Base-by-base conservation (phyloP, 345 rosid species). In the Corchorus capsularis region DNA sequence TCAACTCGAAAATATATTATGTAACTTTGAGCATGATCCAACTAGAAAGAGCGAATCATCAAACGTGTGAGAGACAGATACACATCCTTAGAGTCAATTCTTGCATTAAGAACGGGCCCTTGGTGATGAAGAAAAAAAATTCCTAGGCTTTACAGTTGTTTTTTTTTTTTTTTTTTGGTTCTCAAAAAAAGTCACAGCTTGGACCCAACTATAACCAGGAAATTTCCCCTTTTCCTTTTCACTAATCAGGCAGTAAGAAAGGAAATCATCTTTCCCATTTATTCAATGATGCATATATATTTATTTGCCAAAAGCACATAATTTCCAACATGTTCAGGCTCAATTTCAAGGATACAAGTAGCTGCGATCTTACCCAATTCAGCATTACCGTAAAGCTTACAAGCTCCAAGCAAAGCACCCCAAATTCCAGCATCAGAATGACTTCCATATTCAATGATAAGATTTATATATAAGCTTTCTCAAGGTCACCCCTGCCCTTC, bases 361-460 rank as follows among this genome's bases (percentile, higher is more conserved):
- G 92, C 89, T 47, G 84, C 90, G 54, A 86, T 77, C 80, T 90
- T 89, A 39, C 90, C 92, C 79, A 87, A 76, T 41, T 75, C 69
- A 22, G 77, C 80, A 74, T 87, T 87, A 8, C 82, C 80, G 65
- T 90, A 86, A 57, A 87, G 67, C 76, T 83, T 80, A 73, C 92
- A 88, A 73, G 92, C 87, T 80, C 89, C 89, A 22, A 88, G 84
- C 71, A 90, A 75, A 73, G 92, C 86, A 63, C 90, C 87, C 91
- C 92, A 86, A 56, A 80, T 70, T 76, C 91, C 83, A 15, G 82
- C 81, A 80, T 89, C 87, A 9, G 80, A 65, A 52, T 76, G 49
- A n/a, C 56, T 75, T 46, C 74, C 73, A 72, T 80, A 75, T 11
- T 74, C 66, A 47, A 45, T 78, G 77, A 86, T 73, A 74, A 90